Evolutionary conservation across 352 stramenopile genomes (phyloP), one percentile per base, ranked within the genome.

Genomic region (Phytophthora lateralis): DNA sequence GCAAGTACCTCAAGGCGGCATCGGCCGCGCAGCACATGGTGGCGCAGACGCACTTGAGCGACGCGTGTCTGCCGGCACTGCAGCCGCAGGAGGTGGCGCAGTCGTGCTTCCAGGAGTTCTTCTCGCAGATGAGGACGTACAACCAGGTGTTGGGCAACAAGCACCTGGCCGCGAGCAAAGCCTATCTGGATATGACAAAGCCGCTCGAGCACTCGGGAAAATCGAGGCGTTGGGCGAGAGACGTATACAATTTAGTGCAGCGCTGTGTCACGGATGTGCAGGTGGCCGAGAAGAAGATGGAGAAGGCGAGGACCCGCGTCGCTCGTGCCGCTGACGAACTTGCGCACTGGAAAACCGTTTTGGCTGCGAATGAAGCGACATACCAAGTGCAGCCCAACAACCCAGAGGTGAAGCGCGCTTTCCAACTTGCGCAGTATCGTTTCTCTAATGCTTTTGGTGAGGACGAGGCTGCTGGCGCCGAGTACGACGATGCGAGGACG

Each of bases 1-100:
- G 82, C 64, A 93, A 93, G 69, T 95, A 95, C 66, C 69, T 95
- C 17, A 90, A 90, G 58, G 79, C 84, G 44, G 85, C 75, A 55
- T 87, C 82, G 2, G 68, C 71, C 24, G 90, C 86, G 57, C 84
- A 95, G 76, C 79, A 89, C 37, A 82, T 91, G 60, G 84, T 92
- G 35, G 82, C 84, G 51, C 82, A 93, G 63, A 87, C 85, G 51
- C 85, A 91, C 58, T 65, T 95, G 35, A 91, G 78, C 49, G 83
- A 93, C 67, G 82, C 83, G 30, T 91, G 82, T 66, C 68, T 95
- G 38, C 64, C 79, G 17, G 61, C 80, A n/a, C 79, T 92, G 64
- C 82, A 91, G 60, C 82, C 86, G 30, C 82, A 93, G 56, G 86
- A 95, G 45, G 84, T 93, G 43, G 76, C 82, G 24, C 84, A 92